phyloP scores from a whole-genome alignment of 2,329 filamentous ascomycete genomes.

The Hypomyces rosellus region DNA sequence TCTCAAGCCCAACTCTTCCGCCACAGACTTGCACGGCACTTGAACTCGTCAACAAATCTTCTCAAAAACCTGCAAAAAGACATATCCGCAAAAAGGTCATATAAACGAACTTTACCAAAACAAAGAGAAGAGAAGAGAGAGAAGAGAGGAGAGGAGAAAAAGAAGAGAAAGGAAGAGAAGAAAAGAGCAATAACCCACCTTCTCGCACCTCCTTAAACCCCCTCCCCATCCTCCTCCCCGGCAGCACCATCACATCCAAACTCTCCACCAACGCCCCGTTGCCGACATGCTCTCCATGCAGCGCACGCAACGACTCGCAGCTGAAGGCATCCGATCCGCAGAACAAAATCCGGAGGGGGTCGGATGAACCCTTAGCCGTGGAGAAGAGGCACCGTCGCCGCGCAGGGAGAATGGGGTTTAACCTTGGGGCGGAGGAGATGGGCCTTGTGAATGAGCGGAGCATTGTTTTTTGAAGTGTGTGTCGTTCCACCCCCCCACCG shows the following conservation, averaged over 20 bases:
- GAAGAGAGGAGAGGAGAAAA: neutral
- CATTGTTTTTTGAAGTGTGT: too few relatives aligned
- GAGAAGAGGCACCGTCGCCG: conserved; percentile 14
- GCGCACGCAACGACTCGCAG: conserved; percentile 64
- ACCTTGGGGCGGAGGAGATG: conserved; percentile 9
- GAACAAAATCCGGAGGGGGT: conserved; percentile 79
- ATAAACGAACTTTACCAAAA: too few relatives aligned
- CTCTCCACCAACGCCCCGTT: conserved; percentile 57
- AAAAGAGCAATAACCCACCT: conserved; percentile 39
- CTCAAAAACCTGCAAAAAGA: too few relatives aligned
- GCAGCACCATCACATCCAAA: conserved; percentile 79
- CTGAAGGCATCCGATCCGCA: conserved; percentile 93
- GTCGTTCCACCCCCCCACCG: too few relatives aligned
- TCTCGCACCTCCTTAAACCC: conserved; percentile 62
- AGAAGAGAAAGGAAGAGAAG: neutral
- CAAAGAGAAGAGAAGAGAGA: neutral
- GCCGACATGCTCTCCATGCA: conserved; percentile 53
- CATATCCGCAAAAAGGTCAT: too few relatives aligned
- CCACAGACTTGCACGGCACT: conserved; percentile 70
- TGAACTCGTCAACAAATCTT: neutral
- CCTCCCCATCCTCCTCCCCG: conserved; percentile 71
- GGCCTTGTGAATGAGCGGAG: conserved; percentile 12
- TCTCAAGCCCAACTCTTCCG: conserved; percentile 55
- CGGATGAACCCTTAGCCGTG: conserved; percentile 30
- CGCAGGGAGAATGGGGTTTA: conserved; percentile 5